These are phyloP conservation scores for Bullera alba DNA, from an alignment of 768 basidiomycete species.

Conservation along the genomic window DNA sequence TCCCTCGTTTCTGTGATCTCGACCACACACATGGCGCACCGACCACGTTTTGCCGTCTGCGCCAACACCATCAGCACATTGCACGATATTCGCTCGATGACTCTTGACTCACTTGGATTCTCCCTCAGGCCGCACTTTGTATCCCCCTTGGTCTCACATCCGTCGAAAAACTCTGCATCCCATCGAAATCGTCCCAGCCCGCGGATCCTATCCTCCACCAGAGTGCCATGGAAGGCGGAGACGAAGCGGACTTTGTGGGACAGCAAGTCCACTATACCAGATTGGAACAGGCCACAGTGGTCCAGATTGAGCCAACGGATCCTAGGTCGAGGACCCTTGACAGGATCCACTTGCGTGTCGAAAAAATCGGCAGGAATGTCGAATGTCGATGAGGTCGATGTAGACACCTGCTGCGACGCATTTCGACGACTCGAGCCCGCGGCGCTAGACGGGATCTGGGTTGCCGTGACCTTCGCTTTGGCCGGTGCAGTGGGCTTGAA, in stretches of 20 bases:
- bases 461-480: neutral
- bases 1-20: too few species aligned
- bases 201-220: conserved; percentile 22
- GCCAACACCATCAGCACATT: neutral
- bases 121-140: conserved; percentile 1
- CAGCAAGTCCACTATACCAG: conserved; percentile 1
- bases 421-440: neutral
- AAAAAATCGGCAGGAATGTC: neutral
- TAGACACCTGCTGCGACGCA: neutral
- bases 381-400: neutral
- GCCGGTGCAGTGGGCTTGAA: conserved; percentile 1
- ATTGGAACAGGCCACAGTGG: conserved; percentile 29
- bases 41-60: conserved; percentile 1
- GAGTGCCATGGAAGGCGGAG: conserved; percentile 8
- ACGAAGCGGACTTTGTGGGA: conserved; percentile 13
- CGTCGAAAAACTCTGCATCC: conserved; percentile 14
- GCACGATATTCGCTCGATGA: neutral
- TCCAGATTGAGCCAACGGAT: conserved; percentile 36
- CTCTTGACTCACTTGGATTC: conserved; percentile 4
- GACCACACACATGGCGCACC: conserved; percentile 10
- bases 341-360: neutral
- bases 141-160: conserved; percentile 11
- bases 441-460: neutral
- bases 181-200: conserved; percentile 23
- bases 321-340: neutral